Conservation (phyloP, 495 filamentous ascomycete species). For the Parathielavia hyrcaniae region DNA sequence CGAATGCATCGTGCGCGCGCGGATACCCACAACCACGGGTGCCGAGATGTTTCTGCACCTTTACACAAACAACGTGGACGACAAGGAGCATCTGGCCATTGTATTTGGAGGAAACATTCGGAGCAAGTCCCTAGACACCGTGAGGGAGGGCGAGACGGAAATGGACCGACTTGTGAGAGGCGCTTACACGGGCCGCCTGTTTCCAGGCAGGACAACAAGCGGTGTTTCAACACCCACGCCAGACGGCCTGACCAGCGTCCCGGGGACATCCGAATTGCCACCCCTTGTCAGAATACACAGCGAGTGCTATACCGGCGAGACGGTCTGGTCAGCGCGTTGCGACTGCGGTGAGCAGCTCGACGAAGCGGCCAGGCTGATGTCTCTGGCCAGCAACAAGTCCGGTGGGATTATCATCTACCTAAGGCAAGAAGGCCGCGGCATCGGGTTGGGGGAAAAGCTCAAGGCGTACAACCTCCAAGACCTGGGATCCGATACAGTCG, state of each 20-base stretch:
- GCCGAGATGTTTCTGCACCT: slow-evolving; percentile 96
- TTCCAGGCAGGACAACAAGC: slow-evolving; percentile 74
- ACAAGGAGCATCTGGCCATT: slow-evolving; percentile 96
- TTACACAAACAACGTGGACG: slow-evolving; percentile 85
- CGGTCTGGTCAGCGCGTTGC: slow-evolving; percentile 93
- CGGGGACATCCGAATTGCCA: slow-evolving; percentile 3
- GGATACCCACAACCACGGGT: slow-evolving; percentile 80
- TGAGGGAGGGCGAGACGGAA: slow-evolving; percentile 83
- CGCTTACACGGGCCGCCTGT: slow-evolving; percentile 82
- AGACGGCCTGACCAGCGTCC: neutral
- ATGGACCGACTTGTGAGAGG: slow-evolving; percentile 93
- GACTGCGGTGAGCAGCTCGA: slow-evolving; percentile 98
- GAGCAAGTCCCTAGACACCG: slow-evolving; percentile 69
- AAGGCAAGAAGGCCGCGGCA: slow-evolving; percentile 91
- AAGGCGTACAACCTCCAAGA: slow-evolving; percentile 99
- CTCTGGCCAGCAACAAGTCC: slow-evolving; percentile 56
- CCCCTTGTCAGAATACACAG: slow-evolving; percentile 93
- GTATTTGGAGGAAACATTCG: slow-evolving; percentile 87
- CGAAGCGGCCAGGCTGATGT: slow-evolving; percentile 92
- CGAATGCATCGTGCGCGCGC: slow-evolving; percentile 73
- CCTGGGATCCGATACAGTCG: slow-evolving; percentile 88
- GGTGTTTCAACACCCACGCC: slow-evolving; percentile 30
- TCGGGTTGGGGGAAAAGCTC: slow-evolving; percentile 88
- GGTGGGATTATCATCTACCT: slow-evolving; percentile 94
- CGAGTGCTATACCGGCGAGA: slow-evolving; percentile 98